These are phyloP conservation scores for Solanum gandarillasii DNA, from an alignment of 257 asterid species.

Conservation along the genomic window DNA sequence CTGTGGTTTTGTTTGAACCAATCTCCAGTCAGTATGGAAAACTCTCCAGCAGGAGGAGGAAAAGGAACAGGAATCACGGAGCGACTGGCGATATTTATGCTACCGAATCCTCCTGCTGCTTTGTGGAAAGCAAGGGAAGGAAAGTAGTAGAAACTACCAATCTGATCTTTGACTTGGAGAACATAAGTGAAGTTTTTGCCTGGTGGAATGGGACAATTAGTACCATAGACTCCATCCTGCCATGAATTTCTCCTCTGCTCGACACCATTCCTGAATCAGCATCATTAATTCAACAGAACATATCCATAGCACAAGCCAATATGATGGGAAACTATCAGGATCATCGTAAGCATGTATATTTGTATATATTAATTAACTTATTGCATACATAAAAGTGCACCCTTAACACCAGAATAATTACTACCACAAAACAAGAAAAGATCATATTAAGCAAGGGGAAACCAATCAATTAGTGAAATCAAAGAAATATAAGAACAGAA, in stretches of 20 bases:
- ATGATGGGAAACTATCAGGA: background rate
- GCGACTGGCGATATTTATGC: slow-evolving; percentile 20
- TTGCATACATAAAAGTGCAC: background rate
- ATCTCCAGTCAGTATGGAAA: slow-evolving; percentile 14
- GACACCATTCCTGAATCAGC: slow-evolving; percentile 21
- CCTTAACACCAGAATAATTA: too few species aligned
- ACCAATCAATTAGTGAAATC: background rate
- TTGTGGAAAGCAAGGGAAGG: slow-evolving; percentile 34
- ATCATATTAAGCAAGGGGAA: background rate
- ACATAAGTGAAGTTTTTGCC: slow-evolving; percentile 28
- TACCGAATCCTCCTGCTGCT: slow-evolving; percentile 26
- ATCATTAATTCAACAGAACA: background rate
- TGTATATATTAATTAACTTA: background rate
- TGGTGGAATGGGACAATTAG: slow-evolving; percentile 28
- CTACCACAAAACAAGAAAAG: background rate
- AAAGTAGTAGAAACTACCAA: slow-evolving; percentile 27
- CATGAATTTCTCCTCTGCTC: slow-evolving; percentile 34
- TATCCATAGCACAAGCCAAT: background rate
- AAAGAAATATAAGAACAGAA: background rate
- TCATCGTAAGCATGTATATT: background rate
- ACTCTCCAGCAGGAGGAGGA: slow-evolving; percentile 22
- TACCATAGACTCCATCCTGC: slow-evolving; percentile 38
- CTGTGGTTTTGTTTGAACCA: slow-evolving; percentile 26
- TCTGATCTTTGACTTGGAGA: slow-evolving; percentile 31
- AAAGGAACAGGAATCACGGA: slow-evolving; percentile 20